Base-by-base conservation (phyloP, 129 eudicot genomes). In the Kitagawia praeruptora region DNA sequence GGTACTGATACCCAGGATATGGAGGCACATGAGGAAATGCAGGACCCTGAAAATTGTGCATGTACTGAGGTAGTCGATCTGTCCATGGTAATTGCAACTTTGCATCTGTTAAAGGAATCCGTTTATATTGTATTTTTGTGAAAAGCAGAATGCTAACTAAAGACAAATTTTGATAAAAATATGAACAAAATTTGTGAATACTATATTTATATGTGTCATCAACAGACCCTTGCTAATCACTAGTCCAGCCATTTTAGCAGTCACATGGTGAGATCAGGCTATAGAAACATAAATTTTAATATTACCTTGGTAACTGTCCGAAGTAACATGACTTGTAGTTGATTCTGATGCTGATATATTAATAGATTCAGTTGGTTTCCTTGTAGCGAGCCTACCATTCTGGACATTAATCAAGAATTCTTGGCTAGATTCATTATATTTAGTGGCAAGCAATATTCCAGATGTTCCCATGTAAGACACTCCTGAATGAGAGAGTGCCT, bases 1-100 rank as follows among this genome's bases (percentile, higher is more conserved):
- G 91, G 78, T 76, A 86, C 16, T 80, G 87, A 83, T 86, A 85
- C 41, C 92, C 96, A 77, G 83, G 96, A 85, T 87, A 89, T 16
- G 92, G 90, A 66, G 89, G 87, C 75, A 84, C 49, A 51, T 82
- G 86, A 74, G 84, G 91, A 84, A 85, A 89, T 58, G 78, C n/a
- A 13, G 85, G 86, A 8, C 85, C 87, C 46, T 84, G 98, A 80
- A 81, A 82, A 54, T 86, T 84, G 28, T 84, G 89, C 85, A 87
- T 75, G 81, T 90, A 83, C 49, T 63, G 92, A 46, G 88, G 87
- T 81, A 77, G 44, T 64, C 86, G 88, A 75, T 47, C 74, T 70
- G 84, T 70, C 91, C 91, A 80, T 48, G 80, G 37, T 66, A 41
- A 61, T 78, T 81, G 81, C 34, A 79, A 31, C 69, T 77, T 78